These are phyloP conservation scores for Phoma herbarum DNA, from an alignment of 2,329 filamentous ascomycete genomes.

Conservation along the genomic window DNA sequence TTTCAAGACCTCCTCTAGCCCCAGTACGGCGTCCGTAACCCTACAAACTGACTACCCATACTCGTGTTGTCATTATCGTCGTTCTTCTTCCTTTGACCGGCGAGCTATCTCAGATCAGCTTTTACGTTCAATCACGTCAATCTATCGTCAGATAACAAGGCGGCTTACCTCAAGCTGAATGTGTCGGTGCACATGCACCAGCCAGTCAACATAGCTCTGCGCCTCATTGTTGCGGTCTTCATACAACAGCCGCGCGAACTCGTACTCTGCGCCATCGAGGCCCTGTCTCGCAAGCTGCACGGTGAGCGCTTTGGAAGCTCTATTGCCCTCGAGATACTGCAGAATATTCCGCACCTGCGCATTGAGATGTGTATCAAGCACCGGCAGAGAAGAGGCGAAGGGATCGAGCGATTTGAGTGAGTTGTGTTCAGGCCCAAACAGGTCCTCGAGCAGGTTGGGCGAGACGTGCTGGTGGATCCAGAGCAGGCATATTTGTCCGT, in stretches of 20 bases:
- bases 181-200: conserved; percentile 91
- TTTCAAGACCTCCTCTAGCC: no score
- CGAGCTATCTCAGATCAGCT: conserved; percentile 52
- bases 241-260: conserved; percentile 89
- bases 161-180: conserved; percentile 78
- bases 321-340: conserved; percentile 80
- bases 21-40: conserved; percentile 53
- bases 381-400: conserved; percentile 79
- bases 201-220: conserved; percentile 97
- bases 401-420: conserved; percentile 81
- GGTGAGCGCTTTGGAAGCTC: conserved; percentile 86
- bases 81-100: conserved; percentile 73
- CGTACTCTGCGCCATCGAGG: conserved; percentile 92
- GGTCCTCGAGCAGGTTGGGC: conserved; percentile 86
- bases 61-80: conserved; percentile 61
- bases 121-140: not conserved
- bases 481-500: conserved; percentile 88
- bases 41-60: conserved; percentile 47
- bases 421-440: conserved; percentile 81
- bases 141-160: conserved; percentile 6
- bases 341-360: conserved; percentile 94
- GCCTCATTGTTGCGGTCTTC: conserved; percentile 98
- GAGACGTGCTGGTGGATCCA: conserved; percentile 95
- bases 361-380: conserved; percentile 90
- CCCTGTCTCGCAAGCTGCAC: conserved; percentile 92